phyloP scores from a whole-genome alignment of 768 basidiomycete genomes.

The Hortiboletus flavorubellus region DNA sequence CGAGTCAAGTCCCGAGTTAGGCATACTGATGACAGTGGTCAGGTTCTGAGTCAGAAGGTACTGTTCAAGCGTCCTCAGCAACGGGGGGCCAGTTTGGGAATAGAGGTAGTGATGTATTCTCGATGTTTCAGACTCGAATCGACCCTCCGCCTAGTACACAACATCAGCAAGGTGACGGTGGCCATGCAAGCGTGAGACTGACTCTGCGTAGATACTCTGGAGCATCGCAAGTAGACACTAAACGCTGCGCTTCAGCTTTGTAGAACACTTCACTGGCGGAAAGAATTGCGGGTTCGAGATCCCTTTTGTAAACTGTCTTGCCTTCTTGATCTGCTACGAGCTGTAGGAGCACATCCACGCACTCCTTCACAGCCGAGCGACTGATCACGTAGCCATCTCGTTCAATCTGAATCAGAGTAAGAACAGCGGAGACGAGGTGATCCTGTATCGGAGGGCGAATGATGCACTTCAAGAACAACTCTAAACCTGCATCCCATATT shows the following conservation, averaged over 20 bases:
- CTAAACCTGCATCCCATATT: conserved; percentile 77
- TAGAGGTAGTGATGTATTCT: conserved; percentile 86
- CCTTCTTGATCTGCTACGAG: conserved; percentile 51
- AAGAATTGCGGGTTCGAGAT: conserved; percentile 82
- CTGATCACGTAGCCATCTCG: conserved; percentile 89
- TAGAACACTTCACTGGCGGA: conserved; percentile 80
- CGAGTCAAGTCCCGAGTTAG: conserved; percentile 77
- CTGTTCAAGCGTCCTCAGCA: conserved; percentile 74
- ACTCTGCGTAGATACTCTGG: conserved; percentile 80
- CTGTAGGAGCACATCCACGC: conserved; percentile 78
- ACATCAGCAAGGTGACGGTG: conserved; percentile 9
- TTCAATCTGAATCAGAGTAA: conserved; percentile 86
- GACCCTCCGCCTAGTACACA: conserved; percentile 62
- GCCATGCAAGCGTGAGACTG: conserved; percentile 26
- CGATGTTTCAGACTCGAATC: conserved; percentile 79
- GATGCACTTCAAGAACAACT: conserved; percentile 81
- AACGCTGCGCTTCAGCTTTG: conserved; percentile 60
- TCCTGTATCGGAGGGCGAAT: conserved; percentile 78
- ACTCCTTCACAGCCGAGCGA: conserved; percentile 86
- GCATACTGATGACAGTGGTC: conserved; percentile 68
- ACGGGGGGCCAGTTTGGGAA: conserved; percentile 61
- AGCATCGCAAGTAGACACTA: conserved; percentile 75
- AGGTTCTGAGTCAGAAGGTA: conserved; percentile 79
- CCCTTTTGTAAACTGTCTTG: conserved; percentile 71
- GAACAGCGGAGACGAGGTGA: conserved; percentile 76